A percentile compares a stretch with the other conserved stretches of the same genome.
phyloP scores from a whole-genome alignment of 2,329 filamentous ascomycete species.

The Hymenoscyphus salicellus region DNA sequence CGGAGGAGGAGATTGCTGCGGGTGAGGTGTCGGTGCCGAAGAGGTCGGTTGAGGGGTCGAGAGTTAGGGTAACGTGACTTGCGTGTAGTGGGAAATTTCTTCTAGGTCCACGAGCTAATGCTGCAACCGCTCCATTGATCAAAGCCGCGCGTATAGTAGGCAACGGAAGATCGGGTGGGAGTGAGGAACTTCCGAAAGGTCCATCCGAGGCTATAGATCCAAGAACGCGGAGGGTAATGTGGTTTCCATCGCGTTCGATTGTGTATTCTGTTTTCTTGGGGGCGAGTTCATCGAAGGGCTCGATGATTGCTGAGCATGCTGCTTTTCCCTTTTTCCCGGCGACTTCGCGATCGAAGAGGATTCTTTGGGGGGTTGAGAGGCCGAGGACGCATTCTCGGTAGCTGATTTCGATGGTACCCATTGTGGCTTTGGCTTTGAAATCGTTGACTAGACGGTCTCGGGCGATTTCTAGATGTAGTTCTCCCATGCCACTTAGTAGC shows the following conservation, averaged over 20 bases:
- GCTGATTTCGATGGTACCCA: slow-evolving; percentile 90
- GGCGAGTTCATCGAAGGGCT: slow-evolving; percentile 51
- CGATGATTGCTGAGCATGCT: slow-evolving; percentile 66
- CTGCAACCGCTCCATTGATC: slow-evolving; percentile 77
- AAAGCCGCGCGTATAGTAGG: slow-evolving; percentile 53
- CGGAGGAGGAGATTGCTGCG: slow-evolving; percentile 65
- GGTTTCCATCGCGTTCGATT: slow-evolving; percentile 67
- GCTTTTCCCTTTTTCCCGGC: slow-evolving; percentile 78
- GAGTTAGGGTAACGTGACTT: slow-evolving; percentile 65
- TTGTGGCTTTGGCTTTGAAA: slow-evolving; percentile 79
- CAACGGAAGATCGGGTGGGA: slow-evolving; percentile 53
- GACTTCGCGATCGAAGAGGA: slow-evolving; percentile 73
- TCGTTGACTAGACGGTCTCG: slow-evolving; percentile 83
- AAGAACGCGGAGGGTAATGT: slow-evolving; percentile 52
- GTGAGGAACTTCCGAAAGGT: slow-evolving; percentile 39
- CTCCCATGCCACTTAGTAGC: slow-evolving; percentile 91
- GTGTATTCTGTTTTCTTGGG: slow-evolving; percentile 42
- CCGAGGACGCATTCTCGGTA: slow-evolving; percentile 79
- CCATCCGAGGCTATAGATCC: slow-evolving; percentile 33
- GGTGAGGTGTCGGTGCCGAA: slow-evolving; percentile 65
- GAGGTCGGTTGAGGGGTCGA: slow-evolving; percentile 64
- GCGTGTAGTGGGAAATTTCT: slow-evolving; percentile 77
- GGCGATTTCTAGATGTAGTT: slow-evolving; percentile 91
- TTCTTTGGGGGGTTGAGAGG: slow-evolving; percentile 54
- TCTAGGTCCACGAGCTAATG: slow-evolving; percentile 78